Evolutionary conservation across 2,329 filamentous ascomycete species (phyloP).

Genomic region (Phyllosticta citribraziliensis): DNA sequence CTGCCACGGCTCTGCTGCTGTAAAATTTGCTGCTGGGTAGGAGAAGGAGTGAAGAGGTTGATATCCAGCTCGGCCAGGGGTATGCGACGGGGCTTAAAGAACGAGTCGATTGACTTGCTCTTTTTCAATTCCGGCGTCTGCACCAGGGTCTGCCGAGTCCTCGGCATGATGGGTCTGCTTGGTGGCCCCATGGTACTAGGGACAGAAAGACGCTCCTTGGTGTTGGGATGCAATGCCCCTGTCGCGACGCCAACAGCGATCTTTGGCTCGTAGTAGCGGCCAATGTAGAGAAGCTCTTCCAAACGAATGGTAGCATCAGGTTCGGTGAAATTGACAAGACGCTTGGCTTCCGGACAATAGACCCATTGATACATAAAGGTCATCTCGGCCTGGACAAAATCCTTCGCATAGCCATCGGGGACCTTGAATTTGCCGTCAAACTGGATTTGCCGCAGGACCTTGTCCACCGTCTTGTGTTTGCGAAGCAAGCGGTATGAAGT

Average conservation of each 20-base stretch:
- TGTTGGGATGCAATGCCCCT: conserved; percentile 83
- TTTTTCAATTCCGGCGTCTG: conserved; percentile 46
- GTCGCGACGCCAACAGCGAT: conserved; percentile 64
- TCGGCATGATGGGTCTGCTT: conserved; percentile 28
- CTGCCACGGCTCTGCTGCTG: conserved; percentile 41
- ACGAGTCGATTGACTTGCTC: conserved; percentile 52
- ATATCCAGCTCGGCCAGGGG: conserved; percentile 59
- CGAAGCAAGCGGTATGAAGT: conserved; percentile 85
- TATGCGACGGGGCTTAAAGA: conserved; percentile 54
- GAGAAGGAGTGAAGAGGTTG: conserved; percentile 57
- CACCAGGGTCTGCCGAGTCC: conserved; percentile 16
- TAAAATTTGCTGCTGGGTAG: conserved; percentile 51
- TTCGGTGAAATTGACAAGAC: conserved; percentile 66
- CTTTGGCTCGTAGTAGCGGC: conserved; percentile 57
- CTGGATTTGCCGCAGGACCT: conserved; percentile 69
- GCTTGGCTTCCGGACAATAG: conserved; percentile 65
- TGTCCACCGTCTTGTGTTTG: conserved; percentile 81
- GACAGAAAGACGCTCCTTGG: conserved; percentile 45
- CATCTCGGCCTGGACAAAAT: conserved; percentile 77
- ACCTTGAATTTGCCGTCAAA: conserved; percentile 81
- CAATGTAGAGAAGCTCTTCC: conserved; percentile 72
- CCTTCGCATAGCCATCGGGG: conserved; percentile 68
- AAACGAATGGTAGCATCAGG: conserved; percentile 53
- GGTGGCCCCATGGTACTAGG: not conserved
- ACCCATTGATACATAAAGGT: conserved; percentile 95